Evolutionary conservation across 2,329 filamentous ascomycete genomes (phyloP), one percentile per base, ranked within the genome.

Genomic region (Sporothrix protearum): DNA sequence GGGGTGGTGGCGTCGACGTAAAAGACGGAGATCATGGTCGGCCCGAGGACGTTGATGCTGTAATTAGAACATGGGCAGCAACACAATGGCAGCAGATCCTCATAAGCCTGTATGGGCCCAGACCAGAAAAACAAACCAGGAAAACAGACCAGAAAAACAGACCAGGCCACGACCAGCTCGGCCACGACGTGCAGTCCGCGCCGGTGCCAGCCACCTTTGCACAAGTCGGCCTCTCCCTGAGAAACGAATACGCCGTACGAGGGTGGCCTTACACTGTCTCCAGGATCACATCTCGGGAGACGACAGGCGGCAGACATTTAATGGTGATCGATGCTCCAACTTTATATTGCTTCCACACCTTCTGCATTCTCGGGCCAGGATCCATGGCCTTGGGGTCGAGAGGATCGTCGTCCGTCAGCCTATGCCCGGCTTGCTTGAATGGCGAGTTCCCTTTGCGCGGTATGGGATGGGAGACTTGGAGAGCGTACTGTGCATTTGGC

Each of bases 31-130:
- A 84, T 83, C 82, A 84, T 84, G n/a, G 81, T 82, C 63, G 63
- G 63, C 74, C 80, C 84, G n/a, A 85, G 77, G 59, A 85, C 81
- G 72, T 81, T 83, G 57, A 80, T 81, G 47, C 80, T 80, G 81
- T 82, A 73, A 49, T 72, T 72, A 73, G 36, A 72, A 70, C 68
- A 63, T 70, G 33, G 33, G n/a, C 57, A 53, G 49, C 49, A n/a
- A 42, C 33, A 42, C 33, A 39, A 42, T 25, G 33, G 25, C 33
- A 63, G 33, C 19, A 39, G n/a, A 25, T 61, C 57, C 9, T 53
- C 55, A 19, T 16, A 59, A 19, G 30, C 55, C n/a, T 42, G 33
- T 5, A 63, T 25, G 57, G 10, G 57, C 4, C 57, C n/a, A 33
- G 28, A 25, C 49, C 49, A 53, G 49, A 53, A 8, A n/a, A n/a